A percentile compares a stretch with the other conserved stretches of the same genome.
These are phyloP conservation scores for Spatholobus suberectus DNA, from an alignment of 306 rosid species.

Conservation along the genomic window DNA sequence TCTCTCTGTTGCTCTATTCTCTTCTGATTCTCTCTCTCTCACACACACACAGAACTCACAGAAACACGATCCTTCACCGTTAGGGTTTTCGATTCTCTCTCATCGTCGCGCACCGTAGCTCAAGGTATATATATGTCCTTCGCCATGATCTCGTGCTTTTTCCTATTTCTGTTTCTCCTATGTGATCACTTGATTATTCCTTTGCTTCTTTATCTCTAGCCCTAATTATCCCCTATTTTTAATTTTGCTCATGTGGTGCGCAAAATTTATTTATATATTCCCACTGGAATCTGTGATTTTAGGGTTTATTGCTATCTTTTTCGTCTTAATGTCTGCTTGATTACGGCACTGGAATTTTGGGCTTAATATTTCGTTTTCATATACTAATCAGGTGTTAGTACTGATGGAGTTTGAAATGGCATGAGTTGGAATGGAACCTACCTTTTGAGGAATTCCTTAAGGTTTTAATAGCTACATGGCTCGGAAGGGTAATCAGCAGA, in stretches of 20 bases:
- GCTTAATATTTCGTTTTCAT: not conserved
- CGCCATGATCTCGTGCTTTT: slow-evolving; percentile 25
- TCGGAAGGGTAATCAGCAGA: slow-evolving; percentile 92
- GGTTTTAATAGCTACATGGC: slow-evolving; percentile 60
- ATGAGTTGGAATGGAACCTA: slow-evolving; percentile 38
- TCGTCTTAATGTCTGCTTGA: slow-evolving; percentile 1
- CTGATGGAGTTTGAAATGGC: slow-evolving; percentile 40
- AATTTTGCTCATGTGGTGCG: not conserved
- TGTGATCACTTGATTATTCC: slow-evolving; percentile 26
- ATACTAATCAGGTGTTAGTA: slow-evolving; percentile 33
- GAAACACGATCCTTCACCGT: not conserved
- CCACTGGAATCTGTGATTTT: slow-evolving; percentile 14
- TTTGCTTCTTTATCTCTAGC: slow-evolving; percentile 28
- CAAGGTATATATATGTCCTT: slow-evolving; percentile 50
- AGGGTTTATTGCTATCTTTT: slow-evolving; percentile 19
- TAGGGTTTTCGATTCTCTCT: slow-evolving; percentile 44
- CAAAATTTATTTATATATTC: not conserved
- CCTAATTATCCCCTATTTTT: not conserved
- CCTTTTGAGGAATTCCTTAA: slow-evolving; percentile 28
- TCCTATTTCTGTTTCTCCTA: slow-evolving; percentile 1
- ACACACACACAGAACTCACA: not conserved
- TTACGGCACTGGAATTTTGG: slow-evolving; percentile 2
- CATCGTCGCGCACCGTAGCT: slow-evolving; percentile 36
- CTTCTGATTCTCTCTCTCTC: not conserved
- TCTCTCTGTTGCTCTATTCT: not conserved